Evolutionary conservation across 192 early-diverging fungal species (phyloP).

Genomic region (Mortierella antarctica): DNA sequence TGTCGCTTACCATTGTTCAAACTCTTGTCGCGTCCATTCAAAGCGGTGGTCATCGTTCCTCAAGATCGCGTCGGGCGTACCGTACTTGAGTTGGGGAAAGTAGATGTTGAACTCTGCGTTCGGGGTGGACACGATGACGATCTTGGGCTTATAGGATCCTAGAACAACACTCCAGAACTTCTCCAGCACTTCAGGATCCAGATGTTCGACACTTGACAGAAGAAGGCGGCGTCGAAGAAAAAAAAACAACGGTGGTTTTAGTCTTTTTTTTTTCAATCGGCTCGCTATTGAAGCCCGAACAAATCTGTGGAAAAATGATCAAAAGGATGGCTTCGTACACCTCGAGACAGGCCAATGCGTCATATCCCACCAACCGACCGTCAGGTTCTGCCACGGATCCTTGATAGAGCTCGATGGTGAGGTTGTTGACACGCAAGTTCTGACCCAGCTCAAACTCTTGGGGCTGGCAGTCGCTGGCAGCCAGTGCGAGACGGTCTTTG

Average conservation of each 20-base stretch:
- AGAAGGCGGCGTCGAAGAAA: not conserved
- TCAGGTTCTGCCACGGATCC: slow-evolving; percentile 69
- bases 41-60: slow-evolving; percentile 92
- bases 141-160: slow-evolving; percentile 72
- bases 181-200: slow-evolving; percentile 67
- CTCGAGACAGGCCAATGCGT: slow-evolving; percentile 84
- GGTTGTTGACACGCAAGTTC: slow-evolving; percentile 67
- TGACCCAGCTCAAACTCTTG: slow-evolving; percentile 63
- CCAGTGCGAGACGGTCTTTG: slow-evolving; percentile 51
- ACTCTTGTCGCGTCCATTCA: slow-evolving; percentile 94
- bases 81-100: slow-evolving; percentile 83
- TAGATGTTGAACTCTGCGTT: slow-evolving; percentile 94
- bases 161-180: slow-evolving; percentile 71
- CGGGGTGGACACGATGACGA: slow-evolving; percentile 81
- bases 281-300: too few relatives aligned
- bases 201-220: slow-evolving; percentile 75
- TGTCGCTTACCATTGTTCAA: slow-evolving; percentile 74
- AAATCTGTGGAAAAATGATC: not conserved
- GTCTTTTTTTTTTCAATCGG: too few relatives aligned
- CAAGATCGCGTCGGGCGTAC: slow-evolving; percentile 68
- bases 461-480: slow-evolving; percentile 66
- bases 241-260: not conserved
- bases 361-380: slow-evolving; percentile 62
- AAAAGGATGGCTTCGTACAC: slow-evolving; percentile 55
- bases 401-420: slow-evolving; percentile 73